Base-by-base conservation (phyloP, 768 basidiomycete genomes). In the Mycena sanguinolenta region DNA sequence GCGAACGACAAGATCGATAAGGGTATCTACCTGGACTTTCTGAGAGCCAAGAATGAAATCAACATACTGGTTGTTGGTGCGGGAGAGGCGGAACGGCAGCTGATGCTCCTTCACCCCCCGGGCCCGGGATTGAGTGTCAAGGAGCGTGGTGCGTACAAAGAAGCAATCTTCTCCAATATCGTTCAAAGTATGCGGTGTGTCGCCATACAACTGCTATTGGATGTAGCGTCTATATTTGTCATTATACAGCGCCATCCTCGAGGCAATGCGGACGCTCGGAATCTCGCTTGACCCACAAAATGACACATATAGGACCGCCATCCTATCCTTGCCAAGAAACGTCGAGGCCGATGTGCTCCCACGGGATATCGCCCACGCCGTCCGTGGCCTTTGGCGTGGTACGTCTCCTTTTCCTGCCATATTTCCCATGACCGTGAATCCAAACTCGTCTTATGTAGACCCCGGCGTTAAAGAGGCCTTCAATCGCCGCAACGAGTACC, bases 81-180 rank as follows among this genome's bases (percentile, higher is more conserved):
- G 67, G 96, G 97, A 83, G 97, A 97, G 87, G 96, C 95, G 61
- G 97, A 97, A 75, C 98, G 96, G 84, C 96, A 97, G 81, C 97
- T 98, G 96, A 96, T 96, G 78, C 91, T 97, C 80, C 96, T 97
- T 70, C 95, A 97, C 79, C 93, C 96, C n/a, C n/a, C n/a, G n/a
- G n/a, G n/a, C 71, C 92, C 92, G 65, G 92, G 92, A 2, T 96
- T 95, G 85, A 94, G 92, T 75, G 91, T 92, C 67, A 88, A 90
- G 74, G 96, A 98, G 82, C 87, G 96, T 59, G 94, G 95, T 65
- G 92, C 92, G 27, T 97, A 96, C 89, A 95, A 93, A 81, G 95
- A 96, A 82, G 95, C 96, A 78, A 96, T 98, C 75, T 97, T 88
- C 76, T 94, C 93, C 63, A 97, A 97, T 80, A 97, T 95, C 49